phyloP scores from a whole-genome alignment of 495 filamentous ascomycete genomes.

The Oleoguttula mirabilis region DNA sequence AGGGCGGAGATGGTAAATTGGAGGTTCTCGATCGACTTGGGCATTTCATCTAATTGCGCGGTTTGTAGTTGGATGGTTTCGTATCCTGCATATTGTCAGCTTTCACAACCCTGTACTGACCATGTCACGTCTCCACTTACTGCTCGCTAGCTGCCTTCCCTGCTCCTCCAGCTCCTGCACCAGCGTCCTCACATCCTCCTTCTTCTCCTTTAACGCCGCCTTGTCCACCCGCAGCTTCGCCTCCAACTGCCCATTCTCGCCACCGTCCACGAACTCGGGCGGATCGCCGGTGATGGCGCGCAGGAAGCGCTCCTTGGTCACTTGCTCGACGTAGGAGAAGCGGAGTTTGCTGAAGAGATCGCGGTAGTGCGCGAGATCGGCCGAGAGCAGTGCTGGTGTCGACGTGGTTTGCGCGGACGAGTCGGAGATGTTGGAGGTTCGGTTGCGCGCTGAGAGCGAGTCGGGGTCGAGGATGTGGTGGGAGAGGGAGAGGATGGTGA shows the following conservation, averaged over 20 bases:
- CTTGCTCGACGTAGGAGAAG: conserved; percentile 82
- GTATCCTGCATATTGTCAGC: conserved; percentile 35
- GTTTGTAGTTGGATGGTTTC: conserved; percentile 52
- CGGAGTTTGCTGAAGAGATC: conserved; percentile 93
- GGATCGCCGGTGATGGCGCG: conserved; percentile 73
- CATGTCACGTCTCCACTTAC: conserved; percentile 19
- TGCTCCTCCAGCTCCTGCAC: conserved; percentile 58
- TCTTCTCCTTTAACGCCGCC: conserved; percentile 59
- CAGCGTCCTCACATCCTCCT: conserved; percentile 64
- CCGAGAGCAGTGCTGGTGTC: conserved; percentile 64
- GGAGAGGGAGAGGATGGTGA: conserved; percentile 19
- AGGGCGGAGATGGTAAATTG: conserved; percentile 47
- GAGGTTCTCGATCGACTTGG: conserved; percentile 49
- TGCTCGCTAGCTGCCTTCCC: conserved; percentile 44
- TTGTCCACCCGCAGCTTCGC: conserved; percentile 58
- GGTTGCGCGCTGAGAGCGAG: conserved; percentile 22
- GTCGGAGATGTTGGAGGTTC: conserved; percentile 49
- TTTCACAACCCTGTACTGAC: conserved; percentile 17
- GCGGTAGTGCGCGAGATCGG: conserved; percentile 82
- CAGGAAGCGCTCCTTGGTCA: conserved; percentile 70
- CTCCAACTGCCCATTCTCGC: conserved; percentile 76
- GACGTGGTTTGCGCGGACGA: conserved; percentile 53
- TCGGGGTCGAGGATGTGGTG: conserved; percentile 10
- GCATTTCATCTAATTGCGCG: conserved; percentile 45
- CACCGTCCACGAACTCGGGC: conserved; percentile 65